Percentiles rank a stretch among this genome's conserved stretches.
phyloP scores from a whole-genome alignment of 495 filamentous ascomycete species.

The Trichoderma gamsii region DNA sequence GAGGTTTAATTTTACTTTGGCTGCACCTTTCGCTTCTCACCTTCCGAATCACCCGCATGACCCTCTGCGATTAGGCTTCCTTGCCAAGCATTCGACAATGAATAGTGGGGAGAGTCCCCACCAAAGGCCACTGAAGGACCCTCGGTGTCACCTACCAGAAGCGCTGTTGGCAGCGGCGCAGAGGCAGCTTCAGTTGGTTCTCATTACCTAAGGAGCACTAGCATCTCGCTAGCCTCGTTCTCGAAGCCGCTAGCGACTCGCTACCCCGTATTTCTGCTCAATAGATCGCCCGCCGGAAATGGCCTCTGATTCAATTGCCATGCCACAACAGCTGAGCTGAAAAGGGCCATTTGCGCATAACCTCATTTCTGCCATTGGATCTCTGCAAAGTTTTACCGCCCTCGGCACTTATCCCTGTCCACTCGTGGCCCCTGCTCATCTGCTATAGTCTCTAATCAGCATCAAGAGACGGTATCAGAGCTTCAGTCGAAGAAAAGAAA shows the following conservation, averaged over 20 bases:
- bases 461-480: too few relatives aligned
- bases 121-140: background rate
- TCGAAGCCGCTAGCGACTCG: conserved; percentile 4
- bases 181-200: too few relatives aligned
- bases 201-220: background rate
- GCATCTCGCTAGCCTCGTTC: background rate
- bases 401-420: too few relatives aligned
- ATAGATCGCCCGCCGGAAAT: background rate
- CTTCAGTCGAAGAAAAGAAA: background rate
- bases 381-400: too few relatives aligned
- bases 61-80: conserved; percentile 2
- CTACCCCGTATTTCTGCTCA: background rate
- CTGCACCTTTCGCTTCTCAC: background rate
- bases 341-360: background rate
- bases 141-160: background rate
- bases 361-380: background rate
- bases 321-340: background rate
- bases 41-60: conserved; percentile 8
- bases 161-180: too few relatives aligned
- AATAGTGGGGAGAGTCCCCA: too few relatives aligned
- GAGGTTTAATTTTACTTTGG: background rate
- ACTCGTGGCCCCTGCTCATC: too few relatives aligned
- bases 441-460: too few relatives aligned
- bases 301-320: background rate
- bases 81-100: background rate